Base-by-base conservation (phyloP, 495 filamentous ascomycete species). In the Penicillium samsonianum region DNA sequence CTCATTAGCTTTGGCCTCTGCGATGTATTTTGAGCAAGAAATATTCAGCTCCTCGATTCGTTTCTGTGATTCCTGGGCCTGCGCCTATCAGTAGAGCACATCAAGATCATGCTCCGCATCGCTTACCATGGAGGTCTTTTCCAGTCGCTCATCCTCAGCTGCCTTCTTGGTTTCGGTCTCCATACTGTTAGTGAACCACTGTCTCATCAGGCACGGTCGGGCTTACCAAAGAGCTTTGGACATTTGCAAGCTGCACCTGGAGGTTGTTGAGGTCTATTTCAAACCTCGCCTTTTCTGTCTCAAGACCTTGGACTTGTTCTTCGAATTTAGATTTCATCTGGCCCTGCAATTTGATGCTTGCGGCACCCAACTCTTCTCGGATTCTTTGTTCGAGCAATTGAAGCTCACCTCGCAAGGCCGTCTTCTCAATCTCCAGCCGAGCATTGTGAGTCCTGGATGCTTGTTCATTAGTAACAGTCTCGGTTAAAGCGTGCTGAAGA, bases 191-290 rank as follows among this genome's bases (percentile, higher is more conserved):
- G 63, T 47, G 33, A 30, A 17, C 28, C 25, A 47, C 7, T 20
- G 19, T 23, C 35, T 26, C 10, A 4, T 4, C 0, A 25, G 8
- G 4, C 10, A n/a, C 23, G 19, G 10, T 30, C 20, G 11, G 0
- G 60, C 65, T 53, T 60, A 78, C 72, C 60, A 74, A 54, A 6
- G 61, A 61, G 8, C 52, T 50, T 46, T 71, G 64, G 14, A 60
- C 45, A 4, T 52, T 52, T 2, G 16, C 45, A 31, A 78, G 50
- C 22, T 70, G 59, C 28, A 44, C 44, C 5, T 61, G 56, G 9
- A 66, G 11, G 2, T 49, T 45, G 11, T 56, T 46, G 3, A 58
- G 17, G 16, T 58, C 25, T 10, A 40, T 61, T 50, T 69, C 59
- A 14, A 68, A 14, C 2, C 62, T 62, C 2, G 57, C 9, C 17